Conservation (phyloP, 2,329 filamentous ascomycete species). For the Epichloe typhina region DNA sequence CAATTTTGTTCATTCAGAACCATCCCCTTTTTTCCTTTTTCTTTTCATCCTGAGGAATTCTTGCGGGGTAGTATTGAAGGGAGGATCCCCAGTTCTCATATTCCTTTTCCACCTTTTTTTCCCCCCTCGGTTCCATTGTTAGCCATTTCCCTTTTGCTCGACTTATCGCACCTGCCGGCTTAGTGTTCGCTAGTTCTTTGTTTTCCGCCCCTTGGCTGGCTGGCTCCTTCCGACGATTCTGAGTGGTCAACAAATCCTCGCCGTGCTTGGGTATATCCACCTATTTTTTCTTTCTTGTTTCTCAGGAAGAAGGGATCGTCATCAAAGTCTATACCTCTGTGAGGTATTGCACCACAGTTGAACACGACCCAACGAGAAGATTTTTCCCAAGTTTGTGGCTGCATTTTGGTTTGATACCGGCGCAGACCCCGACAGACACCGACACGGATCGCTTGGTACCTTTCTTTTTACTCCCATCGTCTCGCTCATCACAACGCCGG, state of each 20-base stretch:
- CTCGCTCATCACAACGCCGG: not conserved
- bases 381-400: not conserved
- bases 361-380: not conserved
- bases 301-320: not conserved
- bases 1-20: not conserved
- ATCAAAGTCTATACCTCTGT: slow-evolving; percentile 1
- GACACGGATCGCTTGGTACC: not conserved
- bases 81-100: not conserved
- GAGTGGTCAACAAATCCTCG: not conserved
- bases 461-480: not conserved
- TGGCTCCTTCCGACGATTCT: not conserved
- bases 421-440: not conserved
- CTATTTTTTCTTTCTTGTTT: not conserved
- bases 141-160: not conserved
- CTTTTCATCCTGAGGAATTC: slow-evolving; percentile 2
- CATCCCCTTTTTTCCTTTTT: not conserved
- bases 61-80: slow-evolving; percentile 4
- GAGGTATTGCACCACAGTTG: not conserved
- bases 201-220: not conserved
- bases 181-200: slow-evolving; percentile 4
- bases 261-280: not conserved
- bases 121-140: not conserved
- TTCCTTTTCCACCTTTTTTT: not conserved
- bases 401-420: too few relatives aligned
- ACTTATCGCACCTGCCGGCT: slow-evolving; percentile 3